Evolutionary conservation across 1,284 basidiomycete genomes (phyloP).

Genomic region (Trichosporon inkin): DNA sequence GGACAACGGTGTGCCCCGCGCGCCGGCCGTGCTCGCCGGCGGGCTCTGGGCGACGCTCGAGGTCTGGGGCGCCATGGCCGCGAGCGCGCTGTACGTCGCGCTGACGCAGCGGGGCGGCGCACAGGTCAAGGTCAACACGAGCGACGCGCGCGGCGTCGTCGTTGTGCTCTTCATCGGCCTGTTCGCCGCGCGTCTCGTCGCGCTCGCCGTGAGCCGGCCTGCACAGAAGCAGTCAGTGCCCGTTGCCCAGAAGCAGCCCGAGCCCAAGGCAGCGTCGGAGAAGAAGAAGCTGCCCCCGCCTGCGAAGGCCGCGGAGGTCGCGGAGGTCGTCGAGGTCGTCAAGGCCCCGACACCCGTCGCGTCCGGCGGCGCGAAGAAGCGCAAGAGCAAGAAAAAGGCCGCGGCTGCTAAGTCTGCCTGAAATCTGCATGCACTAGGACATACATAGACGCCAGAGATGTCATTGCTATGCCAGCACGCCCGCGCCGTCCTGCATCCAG

Average conservation of each 20-base stretch:
- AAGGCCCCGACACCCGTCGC: conserved; percentile 19
- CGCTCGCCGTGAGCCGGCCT: conserved; percentile 9
- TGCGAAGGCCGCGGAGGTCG: neutral
- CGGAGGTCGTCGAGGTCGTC: conserved; percentile 13
- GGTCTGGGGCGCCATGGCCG: conserved; percentile 34
- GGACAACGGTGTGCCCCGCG: conserved; percentile 21
- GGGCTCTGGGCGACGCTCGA: conserved; percentile 37
- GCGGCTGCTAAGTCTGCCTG: neutral
- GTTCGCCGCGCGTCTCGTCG: conserved; percentile 31
- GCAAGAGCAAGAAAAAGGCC: conserved; percentile 18
- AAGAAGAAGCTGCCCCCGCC: no score
- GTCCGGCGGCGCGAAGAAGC: conserved; percentile 6
- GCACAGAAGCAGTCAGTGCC: neutral
- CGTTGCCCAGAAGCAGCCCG: neutral
- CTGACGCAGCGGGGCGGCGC: conserved; percentile 22
- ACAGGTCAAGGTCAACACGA: conserved; percentile 11
- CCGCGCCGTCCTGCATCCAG: conserved; percentile 47
- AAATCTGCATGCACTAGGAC: neutral
- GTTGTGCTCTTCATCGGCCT: conserved; percentile 32
- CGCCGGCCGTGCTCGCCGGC: conserved; percentile 33
- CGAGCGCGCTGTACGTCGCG: conserved; percentile 27
- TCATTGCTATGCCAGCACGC: conserved; percentile 30
- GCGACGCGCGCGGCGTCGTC: conserved; percentile 31
- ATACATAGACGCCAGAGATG: neutral
- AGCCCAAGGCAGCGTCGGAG: no score